Evolutionary conservation across 1,284 basidiomycete species (phyloP).

Genomic region (Porphyrellus sp.): DNA sequence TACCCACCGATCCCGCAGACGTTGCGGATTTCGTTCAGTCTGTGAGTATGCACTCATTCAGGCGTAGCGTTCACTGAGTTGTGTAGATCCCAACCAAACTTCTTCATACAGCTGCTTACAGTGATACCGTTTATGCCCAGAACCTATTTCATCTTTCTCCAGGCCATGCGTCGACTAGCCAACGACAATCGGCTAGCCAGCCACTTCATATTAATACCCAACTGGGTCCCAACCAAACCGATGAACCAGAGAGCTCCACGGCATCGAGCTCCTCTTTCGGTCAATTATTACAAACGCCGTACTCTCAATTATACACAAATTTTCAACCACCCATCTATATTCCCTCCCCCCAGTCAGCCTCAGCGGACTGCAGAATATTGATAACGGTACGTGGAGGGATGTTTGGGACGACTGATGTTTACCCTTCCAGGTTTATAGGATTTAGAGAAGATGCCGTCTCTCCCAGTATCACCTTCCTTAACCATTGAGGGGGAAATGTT

Average conservation of each 20-base stretch:
- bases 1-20: not conserved
- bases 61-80: conserved; percentile 3
- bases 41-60: conserved; percentile 17
- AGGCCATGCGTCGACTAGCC: not conserved
- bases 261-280: conserved; percentile 19
- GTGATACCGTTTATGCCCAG: not conserved
- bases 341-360: conserved; percentile 16
- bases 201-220: conserved; percentile 24
- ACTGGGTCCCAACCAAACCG: conserved; percentile 1
- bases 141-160: not conserved
- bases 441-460: conserved; percentile 4
- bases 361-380: conserved; percentile 2
- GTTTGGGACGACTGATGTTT: not conserved
- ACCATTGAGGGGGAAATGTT: not conserved
- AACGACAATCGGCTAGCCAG: conserved; percentile 8
- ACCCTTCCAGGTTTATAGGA: conserved; percentile 10
- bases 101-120: not conserved
- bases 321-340: conserved; percentile 4
- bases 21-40: not conserved
- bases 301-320: not conserved
- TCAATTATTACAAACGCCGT: conserved; percentile 15
- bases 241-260: conserved; percentile 21
- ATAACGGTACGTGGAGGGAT: conserved; percentile 12
- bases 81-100: conserved; percentile 8
- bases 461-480: conserved; percentile 14